Evolutionary conservation across 192 early-diverging fungal species (phyloP), one percentile per base, ranked within the genome.

Genomic region (Linnemannia elongata): DNA sequence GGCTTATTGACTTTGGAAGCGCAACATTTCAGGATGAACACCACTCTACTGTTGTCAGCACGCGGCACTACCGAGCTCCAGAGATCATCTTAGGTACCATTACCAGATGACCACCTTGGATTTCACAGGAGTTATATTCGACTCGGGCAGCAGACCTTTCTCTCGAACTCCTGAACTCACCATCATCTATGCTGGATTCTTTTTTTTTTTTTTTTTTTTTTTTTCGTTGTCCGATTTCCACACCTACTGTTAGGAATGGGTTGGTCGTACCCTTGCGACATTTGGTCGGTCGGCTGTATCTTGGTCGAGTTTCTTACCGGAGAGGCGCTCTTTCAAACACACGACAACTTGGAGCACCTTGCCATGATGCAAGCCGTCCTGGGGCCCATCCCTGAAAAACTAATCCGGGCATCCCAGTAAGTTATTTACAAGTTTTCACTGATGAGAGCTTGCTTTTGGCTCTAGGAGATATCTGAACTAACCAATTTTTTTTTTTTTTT

Each of bases 271-370:
- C 95, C 97, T 18, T 98, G 97, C 89, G 98, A 99, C 88, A 95
- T 99, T 92, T 99, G 98, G 98, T 98, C 97, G 13, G 88, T 98
- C 74, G 98, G 98, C 12, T 99, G 98, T 91, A 98, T 99, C 69
- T 93, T 99, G 33, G 93, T 99, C 20, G 98, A 99, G 90, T 93
- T 99, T 69, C 94, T 95, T 63, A 99, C 97, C 1, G 98, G 98
- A 49, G 96, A 97, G 84, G 97, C 98, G 6, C 87, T 99, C 69
- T 99, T 99, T 88, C 97, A 99, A 89, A 99, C 98, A 22, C 98
- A 99, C 77, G 97, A 99, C 85, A 96, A 98, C 91, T 88, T 97
- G 76, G 98, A 99, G 84, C 98, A 99, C 88, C 88, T 99, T 79
- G 96, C 96, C 18, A 97, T 99, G 97, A 99, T 99, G 97, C 94